These are phyloP conservation scores for Boehmeria nivea DNA, from an alignment of 306 rosid genomes.

Conservation along the genomic window DNA sequence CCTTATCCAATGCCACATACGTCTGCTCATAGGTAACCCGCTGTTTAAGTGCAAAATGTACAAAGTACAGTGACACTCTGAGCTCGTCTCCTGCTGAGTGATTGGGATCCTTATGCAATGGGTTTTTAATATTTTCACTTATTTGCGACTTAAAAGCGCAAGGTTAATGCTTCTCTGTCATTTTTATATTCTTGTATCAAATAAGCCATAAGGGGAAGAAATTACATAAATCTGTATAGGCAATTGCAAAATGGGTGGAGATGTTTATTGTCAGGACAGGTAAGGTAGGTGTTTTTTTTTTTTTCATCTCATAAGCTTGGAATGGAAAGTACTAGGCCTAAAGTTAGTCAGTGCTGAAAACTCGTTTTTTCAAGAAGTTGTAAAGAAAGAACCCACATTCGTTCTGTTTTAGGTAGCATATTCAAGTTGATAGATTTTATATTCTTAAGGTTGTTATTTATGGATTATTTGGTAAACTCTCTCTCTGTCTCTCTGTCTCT, in stretches of 20 bases:
- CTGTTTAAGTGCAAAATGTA: constrained; percentile 35
- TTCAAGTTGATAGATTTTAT: constrained; percentile 3
- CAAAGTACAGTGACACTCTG: constrained; percentile 44
- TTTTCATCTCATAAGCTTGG: constrained; percentile 5
- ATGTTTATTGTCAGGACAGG: constrained; percentile 9
- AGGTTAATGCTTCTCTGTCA: constrained; percentile 18
- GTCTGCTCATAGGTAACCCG: constrained; percentile 65
- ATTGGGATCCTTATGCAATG: constrained; percentile 10
- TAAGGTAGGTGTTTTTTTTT: background rate
- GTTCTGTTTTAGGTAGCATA: background rate
- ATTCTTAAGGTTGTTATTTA: background rate
- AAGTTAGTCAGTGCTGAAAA: constrained; percentile 10
- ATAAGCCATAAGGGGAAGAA: constrained; percentile 22
- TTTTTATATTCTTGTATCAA: constrained; percentile 28
- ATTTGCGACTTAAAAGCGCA: constrained; percentile 30
- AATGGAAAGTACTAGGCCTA: constrained; percentile 6
- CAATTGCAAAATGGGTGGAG: constrained; percentile 23
- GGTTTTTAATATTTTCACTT: constrained; percentile 17
- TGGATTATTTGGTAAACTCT: too few relatives aligned
- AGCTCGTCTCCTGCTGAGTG: constrained; percentile 37
- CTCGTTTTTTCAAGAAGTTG: constrained; percentile 8
- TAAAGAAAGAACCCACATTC: constrained; percentile 9
- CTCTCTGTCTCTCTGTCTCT: too few relatives aligned
- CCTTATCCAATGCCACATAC: constrained; percentile 69
- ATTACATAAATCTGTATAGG: constrained; percentile 29